Evolutionary conservation across 352 stramenopile species (phyloP), one percentile per base, ranked within the genome.

Genomic region (Phytopythium aichiense): DNA sequence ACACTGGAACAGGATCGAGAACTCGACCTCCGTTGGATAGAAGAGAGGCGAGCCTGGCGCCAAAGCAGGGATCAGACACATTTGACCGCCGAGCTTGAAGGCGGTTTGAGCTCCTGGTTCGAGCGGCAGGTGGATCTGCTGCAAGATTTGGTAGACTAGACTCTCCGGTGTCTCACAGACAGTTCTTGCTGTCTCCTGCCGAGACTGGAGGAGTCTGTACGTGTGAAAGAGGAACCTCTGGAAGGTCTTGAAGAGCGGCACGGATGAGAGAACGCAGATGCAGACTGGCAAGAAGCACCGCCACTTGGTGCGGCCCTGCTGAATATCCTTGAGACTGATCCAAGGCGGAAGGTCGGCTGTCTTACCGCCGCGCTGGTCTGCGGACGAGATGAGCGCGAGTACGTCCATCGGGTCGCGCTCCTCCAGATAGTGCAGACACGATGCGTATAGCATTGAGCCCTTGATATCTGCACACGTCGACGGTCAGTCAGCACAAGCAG

Each of bases 291-390:
- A 60, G 54, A 84, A 92, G 61, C 72, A 88, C 22, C 68, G 77
- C 65, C 71, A 79, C 45, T 76, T 73, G 30, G 68, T 77, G 46
- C 81, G 70, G 9, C 75, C 69, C 45, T 91, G 77, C 40, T 91
- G 81, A 49, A 89, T 88, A 38, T 87, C 78, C 48, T 79, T 82
- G 54, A 91, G 66, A 40, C 72, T 89, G 22, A 92, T 71, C 83
- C 83, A 92, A 2, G 80, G 69, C 2, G 83, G 81, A 4, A 91
- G 38, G 33, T 74, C 76, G 13, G 66, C 72, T 0, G 72, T 87
- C 30, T 71, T 71, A 0, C 72, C 76, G 9, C 53, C 55, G 30
- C 15, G 28, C n/a, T 73, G 71, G 37, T 86, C 68, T 0, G 69
- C 73, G 15, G 61, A 60, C 2, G 73, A 87, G 15, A 89, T 81